Conservation (phyloP, 768 basidiomycete species). For the Phylloporus rhodoxanthus region DNA sequence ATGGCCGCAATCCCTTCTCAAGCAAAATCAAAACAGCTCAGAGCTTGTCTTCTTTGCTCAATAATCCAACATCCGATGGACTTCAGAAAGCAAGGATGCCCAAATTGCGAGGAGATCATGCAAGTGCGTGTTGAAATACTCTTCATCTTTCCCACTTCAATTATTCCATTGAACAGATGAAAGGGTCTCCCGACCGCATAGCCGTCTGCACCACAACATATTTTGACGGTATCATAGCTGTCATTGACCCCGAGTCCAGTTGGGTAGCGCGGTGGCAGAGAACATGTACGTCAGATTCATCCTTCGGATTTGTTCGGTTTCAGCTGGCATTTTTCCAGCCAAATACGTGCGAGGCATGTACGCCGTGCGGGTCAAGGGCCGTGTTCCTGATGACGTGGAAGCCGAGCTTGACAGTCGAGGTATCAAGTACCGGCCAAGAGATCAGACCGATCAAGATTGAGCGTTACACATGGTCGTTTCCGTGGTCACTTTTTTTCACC, state of each 20-base stretch:
- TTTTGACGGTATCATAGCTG: constrained; percentile 88
- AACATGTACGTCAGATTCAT: constrained; percentile 56
- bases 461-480: constrained; percentile 5
- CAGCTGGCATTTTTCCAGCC: constrained; percentile 40
- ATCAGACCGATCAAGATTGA: constrained; percentile 71
- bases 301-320: not conserved
- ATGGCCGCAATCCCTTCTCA: constrained; percentile 50
- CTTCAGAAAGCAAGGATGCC: constrained; percentile 83
- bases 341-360: constrained; percentile 91
- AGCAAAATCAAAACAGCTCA: constrained; percentile 65
- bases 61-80: constrained; percentile 80
- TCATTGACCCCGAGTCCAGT: constrained; percentile 78
- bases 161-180: constrained; percentile 55
- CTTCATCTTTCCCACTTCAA: not conserved
- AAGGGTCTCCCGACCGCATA: constrained; percentile 79
- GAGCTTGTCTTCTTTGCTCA: constrained; percentile 93
- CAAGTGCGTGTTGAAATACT: constrained; percentile 49
- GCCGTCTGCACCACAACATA: constrained; percentile 82
- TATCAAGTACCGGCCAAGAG: constrained; percentile 81
- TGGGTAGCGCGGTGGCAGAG: constrained; percentile 98
- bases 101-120: constrained; percentile 94
- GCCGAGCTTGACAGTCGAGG: constrained; percentile 69
- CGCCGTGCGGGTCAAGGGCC: constrained; percentile 82
- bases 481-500: not conserved
- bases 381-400: constrained; percentile 81